Base-by-base conservation (phyloP, 768 basidiomycete species). In the Panus rudis region DNA sequence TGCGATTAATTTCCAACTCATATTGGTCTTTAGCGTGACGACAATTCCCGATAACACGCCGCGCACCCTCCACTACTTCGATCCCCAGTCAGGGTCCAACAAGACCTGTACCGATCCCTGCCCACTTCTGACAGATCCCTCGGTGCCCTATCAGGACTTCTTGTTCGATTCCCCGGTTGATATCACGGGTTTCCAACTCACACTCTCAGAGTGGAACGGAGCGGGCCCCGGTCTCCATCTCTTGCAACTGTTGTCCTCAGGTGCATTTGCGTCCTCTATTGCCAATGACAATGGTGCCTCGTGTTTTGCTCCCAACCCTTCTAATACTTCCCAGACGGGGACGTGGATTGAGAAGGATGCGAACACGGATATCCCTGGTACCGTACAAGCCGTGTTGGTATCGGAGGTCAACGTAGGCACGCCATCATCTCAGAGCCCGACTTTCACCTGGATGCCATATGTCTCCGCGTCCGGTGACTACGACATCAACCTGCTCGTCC, bases 101-200 rank as follows among this genome's bases (percentile, higher is more conserved):
- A 63, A 68, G 50, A 88, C 90, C 0, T 99, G 96, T 63, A 70
- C 80, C 7, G 65, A 73, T 40, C 64, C 70, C 17, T 99, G 96
- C 61, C 90, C 92, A 0, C 71, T 99, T 30, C 78, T 79, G 4
- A 79, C 79, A 34, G 78, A 96, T 59, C 60, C 85, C 3, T 72
- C 78, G 10, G 64, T 97, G 44, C 73, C 78, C 1, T 98, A 91
- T 59, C 92, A 98, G 62, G 96, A 99, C 62, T 99, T 96, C 66
- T 66, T 96, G 31, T 97, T 98, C 60, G 63, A 71, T 39, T 59
- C 57, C 21, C 59, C 61, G 6, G 58, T 76, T 25, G 65, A 70
- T n/a, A 76, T 97, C 53, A 96, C 92, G 5, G 96, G 96, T 39
- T 78, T 96, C 48, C 84, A 93, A 62, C 70, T 99, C 55, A 84